Conservation (phyloP, 768 basidiomycete species). For the Hericium coralloides region DNA sequence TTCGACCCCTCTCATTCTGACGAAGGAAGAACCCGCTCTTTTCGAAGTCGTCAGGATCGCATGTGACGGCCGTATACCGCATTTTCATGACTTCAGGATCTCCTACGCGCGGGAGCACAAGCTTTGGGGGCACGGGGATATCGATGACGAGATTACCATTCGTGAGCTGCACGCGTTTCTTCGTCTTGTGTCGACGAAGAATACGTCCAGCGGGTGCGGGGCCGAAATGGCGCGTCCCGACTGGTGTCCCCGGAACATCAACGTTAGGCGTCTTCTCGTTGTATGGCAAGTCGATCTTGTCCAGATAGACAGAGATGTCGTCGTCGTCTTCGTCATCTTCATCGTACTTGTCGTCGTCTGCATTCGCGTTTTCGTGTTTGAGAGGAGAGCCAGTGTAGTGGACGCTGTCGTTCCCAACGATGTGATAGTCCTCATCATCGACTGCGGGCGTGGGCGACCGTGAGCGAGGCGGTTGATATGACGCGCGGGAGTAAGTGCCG, state of each 20-base stretch:
- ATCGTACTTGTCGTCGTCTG: conserved; percentile 8
- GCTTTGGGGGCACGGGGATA: conserved; percentile 73
- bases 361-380: conserved; percentile 21
- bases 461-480: conserved; percentile 47
- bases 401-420: conserved; percentile 45
- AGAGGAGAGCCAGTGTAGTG: conserved; percentile 39
- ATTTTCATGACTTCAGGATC: conserved; percentile 67
- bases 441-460: conserved; percentile 70
- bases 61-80: conserved; percentile 84
- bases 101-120: conserved; percentile 65
- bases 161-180: conserved; percentile 75
- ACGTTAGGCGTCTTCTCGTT: conserved; percentile 25
- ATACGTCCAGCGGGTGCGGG: conserved; percentile 79
- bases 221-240: conserved; percentile 77
- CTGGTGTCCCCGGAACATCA: conserved; percentile 31
- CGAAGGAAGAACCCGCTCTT: conserved; percentile 75
- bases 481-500: conserved; percentile 41
- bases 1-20: conserved; percentile 69
- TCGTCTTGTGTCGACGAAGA: conserved; percentile 60
- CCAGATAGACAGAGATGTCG: conserved; percentile 13
- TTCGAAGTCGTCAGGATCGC: conserved; percentile 90
- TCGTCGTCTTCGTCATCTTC: conserved; percentile 16
- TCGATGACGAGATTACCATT: conserved; percentile 87
- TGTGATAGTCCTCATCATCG: conserved; percentile 64
- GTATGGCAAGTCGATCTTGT: conserved; percentile 6